Evolutionary conservation across 164 flowering plant genomes (phyloP).

Genomic region (Stephania japonica): DNA sequence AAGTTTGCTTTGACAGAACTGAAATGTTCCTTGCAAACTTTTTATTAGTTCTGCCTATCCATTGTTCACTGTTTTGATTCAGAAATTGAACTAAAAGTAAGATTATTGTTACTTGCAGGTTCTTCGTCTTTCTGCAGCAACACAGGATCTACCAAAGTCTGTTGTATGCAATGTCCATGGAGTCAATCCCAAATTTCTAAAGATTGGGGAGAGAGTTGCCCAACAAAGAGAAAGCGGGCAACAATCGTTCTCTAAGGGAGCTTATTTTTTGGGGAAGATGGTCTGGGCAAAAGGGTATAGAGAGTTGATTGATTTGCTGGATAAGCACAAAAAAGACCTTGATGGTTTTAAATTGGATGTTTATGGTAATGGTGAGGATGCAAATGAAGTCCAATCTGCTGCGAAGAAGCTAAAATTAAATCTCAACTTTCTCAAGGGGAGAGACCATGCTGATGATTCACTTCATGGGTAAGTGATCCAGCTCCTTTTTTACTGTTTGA

Average conservation of each 20-base stretch:
- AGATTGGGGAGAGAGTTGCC: conserved; percentile 81
- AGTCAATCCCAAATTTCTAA: conserved; percentile 87
- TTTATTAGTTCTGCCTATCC: background rate
- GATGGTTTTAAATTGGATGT: conserved; percentile 85
- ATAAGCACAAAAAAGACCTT: conserved; percentile 72
- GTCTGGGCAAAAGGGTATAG: conserved; percentile 98
- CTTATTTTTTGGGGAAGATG: conserved; percentile 96
- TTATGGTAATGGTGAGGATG: conserved; percentile 96
- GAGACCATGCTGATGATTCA: conserved; percentile 96
- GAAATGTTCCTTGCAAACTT: background rate
- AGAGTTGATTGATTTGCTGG: conserved; percentile 79
- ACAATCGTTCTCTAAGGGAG: conserved; percentile 83
- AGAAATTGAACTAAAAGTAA: conserved; percentile 4
- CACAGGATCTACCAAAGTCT: conserved; percentile 92
- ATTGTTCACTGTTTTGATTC: background rate
- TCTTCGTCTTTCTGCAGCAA: conserved; percentile 95
- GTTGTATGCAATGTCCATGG: conserved; percentile 96
- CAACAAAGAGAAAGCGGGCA: conserved; percentile 71
- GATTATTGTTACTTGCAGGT: conserved; percentile 41
- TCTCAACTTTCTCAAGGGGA: conserved; percentile 77
- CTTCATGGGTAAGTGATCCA: conserved; percentile 59
- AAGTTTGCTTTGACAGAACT: background rate
- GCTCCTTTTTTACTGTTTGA: no score
- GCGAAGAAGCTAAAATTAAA: conserved; percentile 69
- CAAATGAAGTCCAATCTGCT: conserved; percentile 73